phyloP scores from a whole-genome alignment of 306 rosid species.

The Lathyrus tuberosus region DNA sequence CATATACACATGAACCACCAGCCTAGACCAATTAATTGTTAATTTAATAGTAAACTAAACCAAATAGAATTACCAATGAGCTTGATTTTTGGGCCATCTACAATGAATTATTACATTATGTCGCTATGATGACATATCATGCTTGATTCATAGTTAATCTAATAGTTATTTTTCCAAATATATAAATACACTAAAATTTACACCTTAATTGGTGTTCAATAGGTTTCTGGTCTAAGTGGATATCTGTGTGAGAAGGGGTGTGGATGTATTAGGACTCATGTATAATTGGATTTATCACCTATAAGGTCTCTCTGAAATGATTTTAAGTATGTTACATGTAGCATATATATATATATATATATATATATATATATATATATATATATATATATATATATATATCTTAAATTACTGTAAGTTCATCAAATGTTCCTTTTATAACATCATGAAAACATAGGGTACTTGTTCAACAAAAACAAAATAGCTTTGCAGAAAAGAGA shows the following conservation, averaged over 20 bases:
- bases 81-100: slow-evolving; percentile 31
- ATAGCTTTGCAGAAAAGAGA: slow-evolving; percentile 40
- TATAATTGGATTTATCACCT: neutral
- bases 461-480: slow-evolving; percentile 26
- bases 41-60: slow-evolving; percentile 19
- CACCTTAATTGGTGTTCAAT: neutral
- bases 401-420: slow-evolving; percentile 9
- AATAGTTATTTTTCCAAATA: slow-evolving; percentile 5
- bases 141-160: slow-evolving; percentile 27
- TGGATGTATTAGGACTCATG: slow-evolving; percentile 1
- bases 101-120: slow-evolving; percentile 1
- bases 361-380: too few species aligned
- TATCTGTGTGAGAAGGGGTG: slow-evolving; percentile 14
- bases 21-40: slow-evolving; percentile 16
- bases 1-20: slow-evolving; percentile 13
- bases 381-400: too few species aligned
- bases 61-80: slow-evolving; percentile 15
- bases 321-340: neutral
- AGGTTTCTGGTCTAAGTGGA: slow-evolving; percentile 24
- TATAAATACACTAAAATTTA: slow-evolving; percentile 4
- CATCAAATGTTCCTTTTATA: slow-evolving; percentile 33
- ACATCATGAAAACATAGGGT: neutral
- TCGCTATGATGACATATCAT: slow-evolving; percentile 20
- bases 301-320: slow-evolving; percentile 15
- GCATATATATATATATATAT: slow-evolving; percentile 22